Conservation (phyloP, 73 alveolate species). For the Halteria grandinella region DNA sequence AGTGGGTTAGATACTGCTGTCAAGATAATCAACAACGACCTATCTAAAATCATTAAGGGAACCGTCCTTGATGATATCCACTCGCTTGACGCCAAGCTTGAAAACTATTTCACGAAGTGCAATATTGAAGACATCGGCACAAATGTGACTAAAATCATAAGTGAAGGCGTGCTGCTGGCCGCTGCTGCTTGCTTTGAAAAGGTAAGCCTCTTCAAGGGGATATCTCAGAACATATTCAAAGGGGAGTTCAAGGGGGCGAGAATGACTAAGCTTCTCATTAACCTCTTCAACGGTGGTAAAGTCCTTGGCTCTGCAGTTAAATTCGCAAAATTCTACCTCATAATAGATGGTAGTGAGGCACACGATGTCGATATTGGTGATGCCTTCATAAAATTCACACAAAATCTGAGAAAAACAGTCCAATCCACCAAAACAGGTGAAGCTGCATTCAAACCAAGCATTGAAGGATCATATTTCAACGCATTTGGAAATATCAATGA, state of each 20-base stretch:
- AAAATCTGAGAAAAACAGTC: slow-evolving; percentile 22
- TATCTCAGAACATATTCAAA: slow-evolving; percentile 9
- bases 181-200: slow-evolving; percentile 61
- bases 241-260: slow-evolving; percentile 8
- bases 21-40: slow-evolving; percentile 53
- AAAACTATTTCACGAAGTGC: not conserved
- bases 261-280: slow-evolving; percentile 53
- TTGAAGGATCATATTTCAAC: slow-evolving; percentile 68
- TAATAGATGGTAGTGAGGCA: slow-evolving; percentile 19
- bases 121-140: slow-evolving; percentile 14
- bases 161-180: slow-evolving; percentile 59
- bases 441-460: slow-evolving; percentile 66
- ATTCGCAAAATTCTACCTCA: slow-evolving; percentile 60
- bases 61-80: slow-evolving; percentile 27
- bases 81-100: slow-evolving; percentile 5
- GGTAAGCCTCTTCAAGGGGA: not conserved
- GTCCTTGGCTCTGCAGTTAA: slow-evolving; percentile 65
- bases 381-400: slow-evolving; percentile 22
- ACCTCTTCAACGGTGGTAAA: slow-evolving; percentile 68
- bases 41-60: slow-evolving; percentile 8
- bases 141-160: slow-evolving; percentile 41
- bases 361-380: not conserved
- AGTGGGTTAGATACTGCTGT: slow-evolving; percentile 52
- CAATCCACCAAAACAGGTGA: slow-evolving; percentile 27
- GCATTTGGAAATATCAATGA: slow-evolving; percentile 56